A percentile compares a stretch with the other conserved stretches of the same genome.
Conservation (phyloP, 192 early-diverging fungal species). For the Linnemannia hyalina region DNA sequence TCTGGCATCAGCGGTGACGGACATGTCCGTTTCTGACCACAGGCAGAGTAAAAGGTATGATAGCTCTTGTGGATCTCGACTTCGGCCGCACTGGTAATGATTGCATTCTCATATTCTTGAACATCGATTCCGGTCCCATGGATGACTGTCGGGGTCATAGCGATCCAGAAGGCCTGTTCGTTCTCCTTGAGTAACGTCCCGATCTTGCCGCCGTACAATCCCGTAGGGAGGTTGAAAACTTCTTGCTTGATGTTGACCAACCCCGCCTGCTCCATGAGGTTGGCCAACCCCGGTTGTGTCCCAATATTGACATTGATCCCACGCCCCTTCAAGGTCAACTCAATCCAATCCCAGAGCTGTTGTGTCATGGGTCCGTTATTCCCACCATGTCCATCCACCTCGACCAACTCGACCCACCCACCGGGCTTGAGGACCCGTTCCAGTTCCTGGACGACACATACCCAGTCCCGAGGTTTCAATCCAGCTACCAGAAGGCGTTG, state of each 20-base stretch:
- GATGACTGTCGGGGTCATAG: constrained; percentile 32
- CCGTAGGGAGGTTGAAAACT: constrained; percentile 27
- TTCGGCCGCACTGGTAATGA: constrained; percentile 14
- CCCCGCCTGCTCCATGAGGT: constrained; percentile 17
- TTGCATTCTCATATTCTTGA: constrained; percentile 32
- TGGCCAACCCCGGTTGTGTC: background rate
- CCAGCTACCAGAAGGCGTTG: constrained; percentile 38
- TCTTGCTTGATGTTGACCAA: constrained; percentile 27
- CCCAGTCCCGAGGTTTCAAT: constrained; percentile 42
- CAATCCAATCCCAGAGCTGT: constrained; percentile 39
- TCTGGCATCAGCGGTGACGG: background rate
- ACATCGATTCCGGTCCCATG: constrained; percentile 30
- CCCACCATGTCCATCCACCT: constrained; percentile 37
- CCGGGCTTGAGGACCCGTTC: constrained; percentile 45
- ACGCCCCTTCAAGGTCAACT: constrained; percentile 6
- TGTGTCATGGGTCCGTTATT: constrained; percentile 38
- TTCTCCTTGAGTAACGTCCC: constrained; percentile 41
- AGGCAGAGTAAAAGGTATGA: constrained; percentile 42
- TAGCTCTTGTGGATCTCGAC: constrained; percentile 38
- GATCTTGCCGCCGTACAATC: constrained; percentile 39
- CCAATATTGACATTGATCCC: constrained; percentile 24
- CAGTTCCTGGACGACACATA: constrained; percentile 25
- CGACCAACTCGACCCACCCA: constrained; percentile 54
- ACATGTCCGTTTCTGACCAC: constrained; percentile 22
- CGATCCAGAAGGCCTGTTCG: constrained; percentile 30